Evolutionary conservation across 2,329 filamentous ascomycete genomes (phyloP).

Genomic region (Allantophomopsis cytisporea): DNA sequence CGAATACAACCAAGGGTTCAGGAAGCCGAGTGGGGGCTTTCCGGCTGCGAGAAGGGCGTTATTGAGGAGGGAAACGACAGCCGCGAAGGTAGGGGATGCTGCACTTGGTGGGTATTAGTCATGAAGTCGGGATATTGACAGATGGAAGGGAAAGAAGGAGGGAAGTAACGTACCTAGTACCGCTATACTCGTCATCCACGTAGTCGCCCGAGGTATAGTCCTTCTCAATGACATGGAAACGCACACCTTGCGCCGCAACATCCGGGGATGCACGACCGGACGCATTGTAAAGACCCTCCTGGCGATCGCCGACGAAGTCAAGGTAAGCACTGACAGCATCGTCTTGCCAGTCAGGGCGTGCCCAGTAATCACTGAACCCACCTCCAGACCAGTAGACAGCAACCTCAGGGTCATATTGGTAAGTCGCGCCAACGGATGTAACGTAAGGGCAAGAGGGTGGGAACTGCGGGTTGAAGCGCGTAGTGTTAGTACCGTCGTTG

Average conservation of each 20-base stretch:
- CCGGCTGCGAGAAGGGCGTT: constrained; percentile 39
- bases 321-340: constrained; percentile 29
- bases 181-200: constrained; percentile 6
- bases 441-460: constrained; percentile 56
- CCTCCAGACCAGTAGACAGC: constrained; percentile 29
- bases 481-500: constrained; percentile 40
- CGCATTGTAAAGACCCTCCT: constrained; percentile 31
- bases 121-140: background rate
- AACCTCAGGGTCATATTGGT: constrained; percentile 29
- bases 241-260: constrained; percentile 39
- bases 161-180: constrained; percentile 7
- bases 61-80: constrained; percentile 46
- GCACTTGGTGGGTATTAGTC: constrained; percentile 22
- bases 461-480: constrained; percentile 45
- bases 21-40: constrained; percentile 32
- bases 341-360: constrained; percentile 31
- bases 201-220: too few relatives aligned
- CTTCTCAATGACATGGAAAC: constrained; percentile 24
- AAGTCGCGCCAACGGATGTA: constrained; percentile 50
- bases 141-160: background rate
- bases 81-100: constrained; percentile 42
- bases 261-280: constrained; percentile 39
- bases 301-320: constrained; percentile 22
- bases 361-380: constrained; percentile 37
- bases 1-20: constrained; percentile 47